Conservation (phyloP, 371 early-diverging fungal genomes). For the Massospora cicadina region DNA sequence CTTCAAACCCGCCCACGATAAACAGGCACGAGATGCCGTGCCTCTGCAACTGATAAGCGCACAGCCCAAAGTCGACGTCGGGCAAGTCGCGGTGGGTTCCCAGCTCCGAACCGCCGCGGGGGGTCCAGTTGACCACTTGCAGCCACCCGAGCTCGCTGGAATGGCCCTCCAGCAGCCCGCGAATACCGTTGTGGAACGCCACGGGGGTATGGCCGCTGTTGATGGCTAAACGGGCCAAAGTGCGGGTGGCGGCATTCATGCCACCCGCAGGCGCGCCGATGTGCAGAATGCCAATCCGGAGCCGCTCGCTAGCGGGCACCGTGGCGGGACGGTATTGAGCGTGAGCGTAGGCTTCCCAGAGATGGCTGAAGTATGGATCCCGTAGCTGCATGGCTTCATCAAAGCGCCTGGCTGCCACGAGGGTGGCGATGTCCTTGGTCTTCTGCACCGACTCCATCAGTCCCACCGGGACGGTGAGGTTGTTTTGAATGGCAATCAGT, state of each 20-base stretch:
- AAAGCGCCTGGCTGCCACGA: conserved; percentile 71
- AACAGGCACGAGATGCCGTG: conserved; percentile 62
- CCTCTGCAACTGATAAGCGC: conserved; percentile 86
- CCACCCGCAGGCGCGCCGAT: conserved; percentile 95
- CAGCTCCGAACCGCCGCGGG: conserved; percentile 83
- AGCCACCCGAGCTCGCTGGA: conserved; percentile 59
- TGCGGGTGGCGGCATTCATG: conserved; percentile 93
- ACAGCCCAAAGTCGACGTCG: conserved; percentile 55
- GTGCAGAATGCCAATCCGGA: conserved; percentile 86
- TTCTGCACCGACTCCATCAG: conserved; percentile 82
- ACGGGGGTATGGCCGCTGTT: conserved; percentile 71
- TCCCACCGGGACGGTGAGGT: conserved; percentile 64
- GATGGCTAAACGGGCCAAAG: conserved; percentile 69
- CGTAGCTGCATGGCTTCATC: conserved; percentile 77
- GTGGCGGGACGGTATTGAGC: conserved; percentile 9
- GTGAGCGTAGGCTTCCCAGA: conserved; percentile 17
- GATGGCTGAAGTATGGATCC: conserved; percentile 63
- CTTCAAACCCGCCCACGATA: conserved; percentile 92
- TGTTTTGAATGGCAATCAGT: conserved; percentile 81
- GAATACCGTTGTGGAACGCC: conserved; percentile 85
- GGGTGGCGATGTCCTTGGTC: conserved; percentile 76
- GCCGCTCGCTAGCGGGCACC: conserved; percentile 13
- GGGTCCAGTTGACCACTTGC: conserved; percentile 78
- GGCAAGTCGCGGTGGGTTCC: conserved; percentile 90
- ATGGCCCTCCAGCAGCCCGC: conserved; percentile 76